Evolutionary conservation across 805 yeast species (phyloP).

Genomic region (Candida nonsorbophila): DNA sequence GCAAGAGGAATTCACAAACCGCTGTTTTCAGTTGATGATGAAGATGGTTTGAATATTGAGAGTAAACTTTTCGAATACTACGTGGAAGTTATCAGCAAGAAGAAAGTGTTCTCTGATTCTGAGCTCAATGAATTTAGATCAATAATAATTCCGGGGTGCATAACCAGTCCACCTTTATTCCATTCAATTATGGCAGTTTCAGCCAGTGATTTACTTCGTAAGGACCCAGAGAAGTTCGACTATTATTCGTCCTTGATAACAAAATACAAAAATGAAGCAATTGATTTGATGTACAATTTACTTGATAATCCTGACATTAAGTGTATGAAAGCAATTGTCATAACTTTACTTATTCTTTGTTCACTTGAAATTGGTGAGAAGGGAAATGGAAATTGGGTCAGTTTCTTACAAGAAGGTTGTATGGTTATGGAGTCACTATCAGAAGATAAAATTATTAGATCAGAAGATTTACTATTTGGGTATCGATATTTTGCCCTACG

Average conservation of each 20-base stretch:
- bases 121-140: conserved; percentile 17
- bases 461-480: conserved; percentile 18
- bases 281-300: conserved; percentile 17
- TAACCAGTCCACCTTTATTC: conserved; percentile 14
- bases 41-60: conserved; percentile 6
- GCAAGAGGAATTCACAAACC: no score
- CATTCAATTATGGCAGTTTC: conserved; percentile 14
- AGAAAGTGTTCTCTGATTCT: conserved; percentile 14
- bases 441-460: conserved; percentile 11
- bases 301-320: conserved; percentile 16
- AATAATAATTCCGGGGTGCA: conserved; percentile 19
- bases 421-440: conserved; percentile 16
- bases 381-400: conserved; percentile 21
- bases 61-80: conserved; percentile 15
- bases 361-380: conserved; percentile 23
- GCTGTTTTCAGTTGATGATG: no score
- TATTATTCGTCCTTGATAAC: conserved; percentile 7
- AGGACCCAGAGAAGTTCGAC: conserved; percentile 1
- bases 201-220: conserved; percentile 16
- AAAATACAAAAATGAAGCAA: conserved; percentile 21
- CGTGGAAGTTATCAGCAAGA: conserved; percentile 12
- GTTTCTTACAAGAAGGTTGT: conserved; percentile 21
- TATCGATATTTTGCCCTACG: conserved; percentile 24
- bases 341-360: conserved; percentile 21
- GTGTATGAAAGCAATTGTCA: conserved; percentile 17